Percentiles rank a stretch among this genome's conserved stretches.
Conservation (phyloP, 1,284 basidiomycete genomes). For the Malassezia psittaci region DNA sequence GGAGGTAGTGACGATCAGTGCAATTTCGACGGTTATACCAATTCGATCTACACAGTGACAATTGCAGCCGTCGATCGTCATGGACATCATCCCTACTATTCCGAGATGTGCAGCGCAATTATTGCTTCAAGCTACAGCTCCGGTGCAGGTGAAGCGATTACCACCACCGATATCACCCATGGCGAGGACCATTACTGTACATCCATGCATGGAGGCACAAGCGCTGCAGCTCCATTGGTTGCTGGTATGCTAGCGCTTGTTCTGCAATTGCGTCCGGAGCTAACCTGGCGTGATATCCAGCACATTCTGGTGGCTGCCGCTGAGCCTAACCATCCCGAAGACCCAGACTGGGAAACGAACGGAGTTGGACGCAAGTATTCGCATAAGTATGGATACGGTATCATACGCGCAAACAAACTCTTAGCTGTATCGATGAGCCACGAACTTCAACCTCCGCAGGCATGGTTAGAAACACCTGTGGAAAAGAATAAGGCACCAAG, state of each 20-base stretch:
- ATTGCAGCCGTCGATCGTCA: constrained; percentile 86
- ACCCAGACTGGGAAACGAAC: constrained; percentile 88
- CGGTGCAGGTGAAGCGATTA: constrained; percentile 67
- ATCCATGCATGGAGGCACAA: constrained; percentile 80
- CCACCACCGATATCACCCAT: constrained; percentile 71
- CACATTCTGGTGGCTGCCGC: constrained; percentile 75
- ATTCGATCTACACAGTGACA: constrained; percentile 91
- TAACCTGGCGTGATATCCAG: constrained; percentile 94
- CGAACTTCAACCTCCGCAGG: constrained; percentile 84
- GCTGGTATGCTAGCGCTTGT: constrained; percentile 43
- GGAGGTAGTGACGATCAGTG: constrained; percentile 86
- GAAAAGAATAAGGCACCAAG: constrained; percentile 51
- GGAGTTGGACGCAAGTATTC: constrained; percentile 70
- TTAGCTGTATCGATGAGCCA: constrained; percentile 72
- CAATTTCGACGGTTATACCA: constrained; percentile 99
- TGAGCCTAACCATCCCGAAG: constrained; percentile 69
- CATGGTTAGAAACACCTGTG: constrained; percentile 55
- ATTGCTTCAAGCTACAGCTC: constrained; percentile 93
- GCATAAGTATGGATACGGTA: constrained; percentile 95
- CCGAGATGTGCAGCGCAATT: constrained; percentile 91
- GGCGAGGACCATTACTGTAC: constrained; percentile 71
- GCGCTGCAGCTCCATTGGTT: constrained; percentile 90
- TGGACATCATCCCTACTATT: constrained; percentile 90
- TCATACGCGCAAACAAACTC: constrained; percentile 71
- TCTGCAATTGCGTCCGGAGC: constrained; percentile 57